Conservation (phyloP, 768 basidiomycete species). For the Pleurotus salmoneostramineus region DNA sequence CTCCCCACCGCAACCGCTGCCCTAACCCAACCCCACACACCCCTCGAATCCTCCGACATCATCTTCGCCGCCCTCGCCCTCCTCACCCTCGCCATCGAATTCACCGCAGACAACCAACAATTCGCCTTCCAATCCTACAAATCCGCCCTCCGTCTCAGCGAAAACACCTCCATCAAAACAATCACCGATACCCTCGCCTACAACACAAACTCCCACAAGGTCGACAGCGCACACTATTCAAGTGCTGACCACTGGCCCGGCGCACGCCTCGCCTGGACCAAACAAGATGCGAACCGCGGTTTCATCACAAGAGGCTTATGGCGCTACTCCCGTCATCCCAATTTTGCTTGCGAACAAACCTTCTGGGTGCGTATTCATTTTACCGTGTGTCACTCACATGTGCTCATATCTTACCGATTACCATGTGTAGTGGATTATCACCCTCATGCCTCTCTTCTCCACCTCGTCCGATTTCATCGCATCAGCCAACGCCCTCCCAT, state of each 20-base stretch:
- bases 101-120: constrained; percentile 89
- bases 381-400: not conserved
- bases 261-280: constrained; percentile 62
- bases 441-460: constrained; percentile 58
- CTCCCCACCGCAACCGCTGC: constrained; percentile 57
- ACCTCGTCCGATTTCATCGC: constrained; percentile 22
- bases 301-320: constrained; percentile 85
- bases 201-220: constrained; percentile 23
- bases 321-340: constrained; percentile 88
- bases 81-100: constrained; percentile 61
- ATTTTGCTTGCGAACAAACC: constrained; percentile 85
- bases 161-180: not conserved
- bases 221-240: constrained; percentile 33
- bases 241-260: constrained; percentile 56
- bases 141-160: constrained; percentile 29
- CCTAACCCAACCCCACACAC: constrained; percentile 42
- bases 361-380: constrained; percentile 63
- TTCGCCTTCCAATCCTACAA: constrained; percentile 84
- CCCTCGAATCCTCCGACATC: constrained; percentile 58
- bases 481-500: constrained; percentile 12
- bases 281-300: constrained; percentile 69
- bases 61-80: constrained; percentile 57
- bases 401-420: not conserved
- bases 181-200: constrained; percentile 9
- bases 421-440: constrained; percentile 50